Base-by-base conservation (phyloP, 768 basidiomycete species). In the Auriscalpium microsporum region DNA sequence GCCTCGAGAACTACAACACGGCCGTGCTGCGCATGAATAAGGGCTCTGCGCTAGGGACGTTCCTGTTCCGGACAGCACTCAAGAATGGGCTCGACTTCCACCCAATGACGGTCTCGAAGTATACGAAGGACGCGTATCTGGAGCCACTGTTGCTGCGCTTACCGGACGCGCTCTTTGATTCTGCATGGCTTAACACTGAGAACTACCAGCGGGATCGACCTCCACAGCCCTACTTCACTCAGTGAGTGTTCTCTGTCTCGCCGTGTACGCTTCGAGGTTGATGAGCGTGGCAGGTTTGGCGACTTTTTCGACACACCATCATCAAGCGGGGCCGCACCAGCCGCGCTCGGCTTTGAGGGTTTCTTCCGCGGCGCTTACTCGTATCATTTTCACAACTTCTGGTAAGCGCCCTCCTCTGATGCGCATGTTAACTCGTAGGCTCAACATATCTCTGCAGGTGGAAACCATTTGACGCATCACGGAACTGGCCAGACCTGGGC, bases 401-500 rank as follows among this genome's bases (percentile, higher is more conserved):
- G 92, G 92, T 89, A 53, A 53, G 81, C 67, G 8, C 3, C 47
- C 53, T 21, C 40, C 57, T 48, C 10, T 44, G 36, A 52, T 60
- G 35, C 48, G 36, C 36, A n/a, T 36, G 11, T 17, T 23, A 17
- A 4, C 9, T 47, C 38, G 28, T 19, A 34, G 53, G 23, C 40
- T 38, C 13, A 45, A 50, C 50, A 47, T 11, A 14, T 42, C 38
- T 56, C 16, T 21, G 11, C 61, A 94, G 94, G 94, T 96, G 95
- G 95, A 85, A 87, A 60, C 90, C 94, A 5, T 96, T 97, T 63
- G 95, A 99, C 69, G 79, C 89, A 1, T 71, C 81, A 8, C 84
- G 94, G n/a, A 94, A 98, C 67, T 97, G 85, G 83, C 95, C 95
- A 2, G 95, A 97, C 66, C 79, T 98, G 28, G 95, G 95, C 1